Evolutionary conservation across 2,329 filamentous ascomycete species (phyloP).

Genomic region (Claviceps sp.): DNA sequence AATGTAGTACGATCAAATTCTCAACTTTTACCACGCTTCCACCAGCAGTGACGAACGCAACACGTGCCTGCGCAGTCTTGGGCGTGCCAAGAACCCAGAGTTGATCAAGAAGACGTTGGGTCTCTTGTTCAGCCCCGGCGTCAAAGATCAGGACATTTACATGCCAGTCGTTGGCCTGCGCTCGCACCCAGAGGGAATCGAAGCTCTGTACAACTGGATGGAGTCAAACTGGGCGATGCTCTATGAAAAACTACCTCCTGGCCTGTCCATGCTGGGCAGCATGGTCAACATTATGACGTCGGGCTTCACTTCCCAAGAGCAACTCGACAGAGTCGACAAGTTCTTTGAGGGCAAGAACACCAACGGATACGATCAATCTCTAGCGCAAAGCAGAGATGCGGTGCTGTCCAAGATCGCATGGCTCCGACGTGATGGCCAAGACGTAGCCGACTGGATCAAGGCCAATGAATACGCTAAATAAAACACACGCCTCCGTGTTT

Average conservation of each 20-base stretch:
- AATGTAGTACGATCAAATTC: constrained; percentile 55
- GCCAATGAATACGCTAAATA: constrained; percentile 11
- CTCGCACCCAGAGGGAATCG: constrained; percentile 61
- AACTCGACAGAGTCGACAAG: constrained; percentile 59
- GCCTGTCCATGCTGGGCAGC: constrained; percentile 69
- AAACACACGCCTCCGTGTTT: too few relatives aligned
- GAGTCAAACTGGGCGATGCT: constrained; percentile 80
- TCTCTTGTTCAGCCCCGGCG: constrained; percentile 62
- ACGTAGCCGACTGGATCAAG: constrained; percentile 14
- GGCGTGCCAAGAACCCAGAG: constrained; percentile 61
- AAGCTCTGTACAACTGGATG: constrained; percentile 72
- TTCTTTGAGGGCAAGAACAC: constrained; percentile 79
- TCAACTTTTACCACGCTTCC: constrained; percentile 62
- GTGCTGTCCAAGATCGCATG: constrained; percentile 58
- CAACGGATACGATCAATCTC: constrained; percentile 70
- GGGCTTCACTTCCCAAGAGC: constrained; percentile 64
- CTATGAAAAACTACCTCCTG: constrained; percentile 70
- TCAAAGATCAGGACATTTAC: constrained; percentile 92
- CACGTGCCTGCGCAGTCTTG: constrained; percentile 72
- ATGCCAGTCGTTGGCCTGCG: constrained; percentile 71
- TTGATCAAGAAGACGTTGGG: constrained; percentile 71
- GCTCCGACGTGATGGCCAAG: constrained; percentile 13
- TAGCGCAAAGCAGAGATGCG: constrained; percentile 80
- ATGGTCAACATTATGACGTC: constrained; percentile 74
- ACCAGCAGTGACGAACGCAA: constrained; percentile 72